Base-by-base conservation (phyloP, 768 basidiomycete genomes). In the Pleurotus ostreatus region DNA sequence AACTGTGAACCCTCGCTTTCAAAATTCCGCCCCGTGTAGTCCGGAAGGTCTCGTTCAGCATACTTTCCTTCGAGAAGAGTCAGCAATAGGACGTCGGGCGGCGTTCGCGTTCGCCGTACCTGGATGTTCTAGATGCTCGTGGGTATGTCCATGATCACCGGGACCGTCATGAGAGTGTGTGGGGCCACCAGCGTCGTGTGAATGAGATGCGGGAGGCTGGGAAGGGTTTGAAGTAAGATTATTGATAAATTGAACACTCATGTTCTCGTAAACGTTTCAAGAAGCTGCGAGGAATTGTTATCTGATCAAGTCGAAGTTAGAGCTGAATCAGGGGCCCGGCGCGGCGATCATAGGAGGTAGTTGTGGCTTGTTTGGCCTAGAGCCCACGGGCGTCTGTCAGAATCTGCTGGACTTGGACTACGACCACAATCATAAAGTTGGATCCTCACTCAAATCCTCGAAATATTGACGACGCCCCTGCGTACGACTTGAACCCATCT, bases 91-190 rank as follows among this genome's bases (percentile, higher is more conserved):
- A 9, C 55, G 15, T 47, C 30, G 43, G 23, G 6, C 18, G 30
- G 49, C 16, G 20, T 41, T 23, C n/a, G 5, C 47, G 25, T 23
- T 11, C 3, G 16, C 61, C 74, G 40, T 66, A 88, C 95, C 95
- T 57, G 94, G 79, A 71, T 97, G 79, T 55, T 97, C 93, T 47
- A 96, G 78, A 63, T 91, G 86, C 60, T 98, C 96, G 68, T 98
- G 96, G 0, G 94, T 94, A 64, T 98, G 96, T 3, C 95, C 95
- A 65, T 98, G 95, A 53, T 95, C 94, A 43, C 77, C 79, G 8
- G 73, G 81, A 62, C 84, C 84, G 46, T 79, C 76, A 60, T 88
- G 85, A 9, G 70, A 71, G 48, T 79, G 75, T 11, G 65, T 43
- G 6, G 60, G 51, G 8, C 51, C 68, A 12, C 65, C 73, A 71